Evolutionary conservation across 2,329 filamentous ascomycete species (phyloP), one percentile per base, ranked within the genome.

Genomic region (Blastomyces silverae): DNA sequence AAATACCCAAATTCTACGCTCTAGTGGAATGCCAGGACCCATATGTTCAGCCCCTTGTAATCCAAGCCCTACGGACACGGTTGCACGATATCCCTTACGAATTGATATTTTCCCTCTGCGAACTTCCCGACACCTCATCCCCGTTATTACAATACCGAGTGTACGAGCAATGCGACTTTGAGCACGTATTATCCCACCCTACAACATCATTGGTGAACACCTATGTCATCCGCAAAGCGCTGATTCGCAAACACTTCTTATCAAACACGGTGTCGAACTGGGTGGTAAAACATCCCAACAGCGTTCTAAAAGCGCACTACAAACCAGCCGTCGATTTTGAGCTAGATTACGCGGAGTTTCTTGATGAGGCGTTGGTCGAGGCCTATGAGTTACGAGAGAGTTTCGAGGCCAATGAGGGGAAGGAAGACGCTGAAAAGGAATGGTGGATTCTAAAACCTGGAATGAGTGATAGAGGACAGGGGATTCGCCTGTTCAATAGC

Each of bases 361-460:
- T 99, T 17, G 94, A 97, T 68, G 94, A 99, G 71, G 90, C 94
- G 0, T 80, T 99, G 8, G 82, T 96, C 1, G 94, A 99, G 75
- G 89, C 90, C 0, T 97, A 89, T 75, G 94, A 97, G 72, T 78
- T 99, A 62, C 83, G 88, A 25, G 90, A 91, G 64, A 92, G 89
- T 70, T 83, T 95, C 76, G 84, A 85, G 42, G 82, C 81, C 57
- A 96, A 96, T 70, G 85, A 84, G 61, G 74, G 77, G 34, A 81
- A 81, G 48, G 93, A 94, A 67, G 84, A 84, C 22, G 69, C 76
- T 11, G 79, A 83, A 53, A 83, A 84, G 66, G 87, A 95, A 74
- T 99, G 93, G 93, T 99, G 94, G 94, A 97, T 99, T 69, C 77
- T 99, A 66, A 99, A 99, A 78, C 93, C 94, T 0, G 89, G 93